Conservation (phyloP, 495 filamentous ascomycete genomes). For the Letharia columbiana region DNA sequence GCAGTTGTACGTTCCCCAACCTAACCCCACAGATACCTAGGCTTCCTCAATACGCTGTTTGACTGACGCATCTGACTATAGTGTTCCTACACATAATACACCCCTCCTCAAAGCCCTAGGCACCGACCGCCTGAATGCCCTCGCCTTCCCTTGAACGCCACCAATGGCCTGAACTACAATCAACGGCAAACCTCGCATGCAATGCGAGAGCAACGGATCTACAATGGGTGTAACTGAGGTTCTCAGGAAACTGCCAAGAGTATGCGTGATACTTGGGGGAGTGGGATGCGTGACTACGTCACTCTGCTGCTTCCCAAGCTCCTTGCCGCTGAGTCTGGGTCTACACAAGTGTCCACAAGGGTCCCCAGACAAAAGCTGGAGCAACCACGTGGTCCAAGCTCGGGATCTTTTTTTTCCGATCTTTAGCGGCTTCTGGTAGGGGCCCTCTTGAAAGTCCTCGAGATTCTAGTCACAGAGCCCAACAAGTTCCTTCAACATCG, state of each 20-base stretch:
- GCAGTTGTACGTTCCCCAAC: too few species aligned
- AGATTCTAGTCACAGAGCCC: background rate
- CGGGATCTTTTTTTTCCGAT: background rate
- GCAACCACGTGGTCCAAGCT: background rate
- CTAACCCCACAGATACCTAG: too few species aligned
- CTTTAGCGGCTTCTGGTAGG: background rate
- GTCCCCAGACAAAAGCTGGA: too few species aligned
- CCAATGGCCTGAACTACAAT: too few species aligned
- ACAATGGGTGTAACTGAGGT: background rate
- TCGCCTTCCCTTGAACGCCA: too few species aligned
- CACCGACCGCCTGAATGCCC: too few species aligned
- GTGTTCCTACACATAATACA: too few species aligned
- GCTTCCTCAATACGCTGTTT: too few species aligned
- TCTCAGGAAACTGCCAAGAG: too few species aligned
- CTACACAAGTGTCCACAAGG: background rate
- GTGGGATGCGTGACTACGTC: background rate
- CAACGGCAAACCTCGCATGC: background rate
- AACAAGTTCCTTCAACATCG: conserved; percentile 5
- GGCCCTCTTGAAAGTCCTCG: too few species aligned
- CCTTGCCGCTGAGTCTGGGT: background rate
- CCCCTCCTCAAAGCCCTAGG: too few species aligned
- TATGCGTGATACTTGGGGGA: background rate
- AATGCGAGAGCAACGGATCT: background rate
- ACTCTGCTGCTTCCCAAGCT: background rate
- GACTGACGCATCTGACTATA: too few species aligned